Conservation (phyloP, 2,329 filamentous ascomycete genomes). For the Epichloe uncinata region DNA sequence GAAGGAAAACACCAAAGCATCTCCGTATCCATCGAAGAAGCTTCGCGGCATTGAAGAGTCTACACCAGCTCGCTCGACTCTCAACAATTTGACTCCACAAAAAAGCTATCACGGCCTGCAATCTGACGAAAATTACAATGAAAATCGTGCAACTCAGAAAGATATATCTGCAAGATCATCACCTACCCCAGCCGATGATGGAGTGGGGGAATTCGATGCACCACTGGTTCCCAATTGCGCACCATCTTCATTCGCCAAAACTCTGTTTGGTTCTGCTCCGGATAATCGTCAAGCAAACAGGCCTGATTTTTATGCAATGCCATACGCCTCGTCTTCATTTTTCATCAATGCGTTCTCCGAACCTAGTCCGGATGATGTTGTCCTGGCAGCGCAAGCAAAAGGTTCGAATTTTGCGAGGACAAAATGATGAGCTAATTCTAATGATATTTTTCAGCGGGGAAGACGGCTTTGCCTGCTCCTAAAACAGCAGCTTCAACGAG, state of each 20-base stretch:
- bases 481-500: conserved; percentile 17
- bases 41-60: conserved; percentile 7
- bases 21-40: conserved; percentile 11
- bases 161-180: not conserved
- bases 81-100: not conserved
- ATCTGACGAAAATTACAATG: not conserved
- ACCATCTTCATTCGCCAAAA: conserved; percentile 45
- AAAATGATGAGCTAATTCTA: conserved; percentile 38
- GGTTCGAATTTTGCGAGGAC: conserved; percentile 52
- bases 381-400: conserved; percentile 78
- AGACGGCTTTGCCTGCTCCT: conserved; percentile 28
- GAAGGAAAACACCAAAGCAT: conserved; percentile 16
- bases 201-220: not conserved
- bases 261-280: conserved; percentile 34
- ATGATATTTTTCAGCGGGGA: conserved; percentile 37
- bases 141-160: not conserved
- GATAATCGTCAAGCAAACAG: conserved; percentile 14
- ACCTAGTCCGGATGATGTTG: conserved; percentile 85
- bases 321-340: conserved; percentile 37
- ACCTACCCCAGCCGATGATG: not conserved
- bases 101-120: not conserved
- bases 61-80: not conserved
- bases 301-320: conserved; percentile 27
- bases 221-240: conserved; percentile 11
- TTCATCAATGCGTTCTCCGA: conserved; percentile 56